Evolutionary conservation across 225 moss, liverwort and hornwort genomes (phyloP), one percentile per base, ranked within the genome.

Genomic region (Neckera pumila): DNA sequence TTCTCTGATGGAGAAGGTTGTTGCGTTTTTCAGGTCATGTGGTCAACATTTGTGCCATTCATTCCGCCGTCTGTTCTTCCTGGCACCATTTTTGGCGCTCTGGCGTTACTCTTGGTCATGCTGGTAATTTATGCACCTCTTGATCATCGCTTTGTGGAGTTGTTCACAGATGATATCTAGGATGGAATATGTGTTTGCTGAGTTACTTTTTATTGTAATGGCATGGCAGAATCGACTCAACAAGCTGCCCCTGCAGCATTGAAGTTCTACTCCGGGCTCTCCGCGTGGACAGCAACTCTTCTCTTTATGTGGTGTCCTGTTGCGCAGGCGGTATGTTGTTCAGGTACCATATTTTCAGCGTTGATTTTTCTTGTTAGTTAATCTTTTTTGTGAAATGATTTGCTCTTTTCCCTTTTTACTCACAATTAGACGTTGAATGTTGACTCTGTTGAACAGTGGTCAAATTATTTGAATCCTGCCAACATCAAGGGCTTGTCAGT

Each of bases 271-370:
- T 86, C 92, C 43, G 89, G 87, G 34, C 90, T 95, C 60, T 96
- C 95, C 7, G 96, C 92, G 31, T 97, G 96, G 97, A 96, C 97
- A 23, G 96, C 97, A 72, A 96, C 96, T 78, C 92, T 96, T 65
- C 92, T 96, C 54, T 97, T 97, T 70, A 97, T 97, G 97, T 97
- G 97, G 96, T 86, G 88, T 81, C 94, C 95, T 60, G 93, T 96
- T 7, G 95, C 95, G 33, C 97, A 97, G 79, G 94, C 94, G 90
- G 97, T 97, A 89, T 59, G 95, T 88, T 47, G 43, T 58, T 45
- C 27, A 51, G 10, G 30, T 77, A 66, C 30, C 28, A 63, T 40
- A 45, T 80, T 74, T 84, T 53, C 74, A 15, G n/a, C n/a, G 40
- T 34, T n/a, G 26, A 27, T 78, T 53, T 78, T 28, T 71, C 54